Base-by-base conservation (phyloP, 495 filamentous ascomycete genomes). In the Schizothecium vesticola region DNA sequence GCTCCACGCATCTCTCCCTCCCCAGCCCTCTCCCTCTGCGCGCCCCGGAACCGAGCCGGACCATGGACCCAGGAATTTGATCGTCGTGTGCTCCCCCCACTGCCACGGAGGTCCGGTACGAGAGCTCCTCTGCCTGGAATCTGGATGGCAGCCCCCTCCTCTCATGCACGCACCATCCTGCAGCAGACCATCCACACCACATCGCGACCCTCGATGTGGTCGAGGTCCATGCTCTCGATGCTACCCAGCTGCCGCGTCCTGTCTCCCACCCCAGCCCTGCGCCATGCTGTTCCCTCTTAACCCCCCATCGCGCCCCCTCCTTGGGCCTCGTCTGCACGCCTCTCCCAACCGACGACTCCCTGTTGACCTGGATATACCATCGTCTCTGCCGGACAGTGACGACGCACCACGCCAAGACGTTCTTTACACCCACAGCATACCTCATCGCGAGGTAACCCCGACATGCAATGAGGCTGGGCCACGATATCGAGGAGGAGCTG, bases 351-450 rank as follows among this genome's bases (percentile, higher is more conserved):
- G 55, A 63, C 26, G 29, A 33, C 21, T 33, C 57, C 29, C 21
- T 33, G 58, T 63, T 22, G 63, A 31, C 23, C 24, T 66, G 26
- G 22, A 51, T n/a, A 60, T 29, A 26, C 60, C 36, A 58, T 69
- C 71, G 69, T 69, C 65, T 69, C 76, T 78, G 74, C 74, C 71
- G 76, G 73, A 66, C 77, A 75, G 74, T 72, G 70, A 72, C 70
- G 72, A 77, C 69, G 56, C 61, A 71, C 67, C 63, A 64, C 25
- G 26, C 60, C 60, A 61, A 28, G 21, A 64, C 69, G 56, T 61
- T 72, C 67, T 55, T 70, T 73, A 63, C 56, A 31, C 33, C 51
- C 28, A 55, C 62, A 62, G 59, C 23, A 62, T 36, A 65, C 66
- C 64, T 63, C 65, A 61, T 66, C 33, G 69, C 65, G 71, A 69